phyloP scores from a whole-genome alignment of 495 filamentous ascomycete genomes.

The Alectoria sarmentosa region DNA sequence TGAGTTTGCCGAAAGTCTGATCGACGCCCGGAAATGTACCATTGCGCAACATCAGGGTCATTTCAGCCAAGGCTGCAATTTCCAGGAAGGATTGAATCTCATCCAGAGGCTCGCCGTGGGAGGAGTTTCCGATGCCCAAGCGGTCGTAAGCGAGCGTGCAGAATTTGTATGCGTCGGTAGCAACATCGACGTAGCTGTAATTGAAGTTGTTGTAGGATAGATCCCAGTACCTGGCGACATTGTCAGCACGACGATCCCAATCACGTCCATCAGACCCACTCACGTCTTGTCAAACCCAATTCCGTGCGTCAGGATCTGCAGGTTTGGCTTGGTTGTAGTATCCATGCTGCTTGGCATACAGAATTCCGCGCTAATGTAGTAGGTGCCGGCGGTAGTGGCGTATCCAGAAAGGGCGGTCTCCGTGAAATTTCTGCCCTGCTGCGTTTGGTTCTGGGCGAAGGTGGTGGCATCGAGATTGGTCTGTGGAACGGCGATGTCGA shows the following conservation, averaged over 20 bases:
- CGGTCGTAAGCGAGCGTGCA: slow-evolving; percentile 52
- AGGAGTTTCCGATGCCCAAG: slow-evolving; percentile 49
- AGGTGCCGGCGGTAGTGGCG: slow-evolving; percentile 28
- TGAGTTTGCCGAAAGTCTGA: slow-evolving; percentile 40
- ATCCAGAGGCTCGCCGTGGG: slow-evolving; percentile 47
- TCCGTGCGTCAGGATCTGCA: slow-evolving; percentile 58
- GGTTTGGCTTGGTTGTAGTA: slow-evolving; percentile 29
- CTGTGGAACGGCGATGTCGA: slow-evolving; percentile 30
- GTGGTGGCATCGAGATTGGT: slow-evolving; percentile 37
- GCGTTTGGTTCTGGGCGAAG: slow-evolving; percentile 32
- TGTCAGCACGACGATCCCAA: not conserved
- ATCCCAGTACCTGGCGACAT: slow-evolving; percentile 49
- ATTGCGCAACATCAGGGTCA: slow-evolving; percentile 43
- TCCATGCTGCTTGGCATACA: slow-evolving; percentile 31
- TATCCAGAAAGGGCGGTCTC: slow-evolving; percentile 29
- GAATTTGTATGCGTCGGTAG: slow-evolving; percentile 45
- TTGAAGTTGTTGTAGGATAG: slow-evolving; percentile 45
- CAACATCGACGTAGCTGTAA: slow-evolving; percentile 50
- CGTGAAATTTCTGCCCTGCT: slow-evolving; percentile 33
- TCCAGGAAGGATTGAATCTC: slow-evolving; percentile 48
- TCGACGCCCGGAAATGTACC: slow-evolving; percentile 33
- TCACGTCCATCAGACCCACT: not conserved
- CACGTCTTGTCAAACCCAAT: slow-evolving; percentile 51
- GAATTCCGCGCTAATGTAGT: slow-evolving; percentile 33
- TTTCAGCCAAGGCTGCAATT: slow-evolving; percentile 41